Conservation (phyloP, 2,329 filamentous ascomycete species). For the Penicillium occitanis region DNA sequence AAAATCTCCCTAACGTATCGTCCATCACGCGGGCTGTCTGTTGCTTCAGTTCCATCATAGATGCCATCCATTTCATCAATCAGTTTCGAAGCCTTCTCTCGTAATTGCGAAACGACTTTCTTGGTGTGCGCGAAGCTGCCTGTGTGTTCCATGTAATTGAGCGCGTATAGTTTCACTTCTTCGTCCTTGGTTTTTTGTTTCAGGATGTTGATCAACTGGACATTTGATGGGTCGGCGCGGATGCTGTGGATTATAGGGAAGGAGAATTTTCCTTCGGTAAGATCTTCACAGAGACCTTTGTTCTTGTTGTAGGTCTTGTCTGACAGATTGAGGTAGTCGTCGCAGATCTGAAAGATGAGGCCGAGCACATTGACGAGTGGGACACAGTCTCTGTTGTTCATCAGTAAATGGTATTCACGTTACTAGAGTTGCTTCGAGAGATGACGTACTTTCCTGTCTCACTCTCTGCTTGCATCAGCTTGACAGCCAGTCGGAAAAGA, state of each 20-base stretch:
- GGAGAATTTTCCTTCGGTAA: slow-evolving; percentile 96
- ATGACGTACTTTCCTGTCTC: slow-evolving; percentile 29
- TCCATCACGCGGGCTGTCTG: slow-evolving; percentile 38
- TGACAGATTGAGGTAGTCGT: slow-evolving; percentile 86
- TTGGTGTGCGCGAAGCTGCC: slow-evolving; percentile 87
- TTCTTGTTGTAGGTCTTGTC: slow-evolving; percentile 73
- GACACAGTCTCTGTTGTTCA: slow-evolving; percentile 39
- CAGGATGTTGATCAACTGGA: slow-evolving; percentile 85
- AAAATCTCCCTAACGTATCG: slow-evolving; percentile 66
- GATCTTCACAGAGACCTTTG: slow-evolving; percentile 91
- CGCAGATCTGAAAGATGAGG: slow-evolving; percentile 49
- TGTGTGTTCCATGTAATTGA: slow-evolving; percentile 84
- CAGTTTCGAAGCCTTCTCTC: slow-evolving; percentile 62
- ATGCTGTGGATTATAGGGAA: slow-evolving; percentile 96
- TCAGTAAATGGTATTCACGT: too few species aligned
- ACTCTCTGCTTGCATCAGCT: slow-evolving; percentile 49
- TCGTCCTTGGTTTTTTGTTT: slow-evolving; percentile 84
- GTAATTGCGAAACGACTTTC: slow-evolving; percentile 63
- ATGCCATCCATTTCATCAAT: slow-evolving; percentile 63
- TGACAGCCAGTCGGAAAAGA: slow-evolving; percentile 47
- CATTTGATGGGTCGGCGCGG: slow-evolving; percentile 57
- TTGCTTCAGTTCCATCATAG: slow-evolving; percentile 19
- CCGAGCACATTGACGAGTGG: slow-evolving; percentile 66
- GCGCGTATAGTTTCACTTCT: slow-evolving; percentile 87
- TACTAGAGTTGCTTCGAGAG: neutral